These are phyloP conservation scores for Cordyceps sp. DNA, from an alignment of 2,329 filamentous ascomycete species.

Conservation along the genomic window DNA sequence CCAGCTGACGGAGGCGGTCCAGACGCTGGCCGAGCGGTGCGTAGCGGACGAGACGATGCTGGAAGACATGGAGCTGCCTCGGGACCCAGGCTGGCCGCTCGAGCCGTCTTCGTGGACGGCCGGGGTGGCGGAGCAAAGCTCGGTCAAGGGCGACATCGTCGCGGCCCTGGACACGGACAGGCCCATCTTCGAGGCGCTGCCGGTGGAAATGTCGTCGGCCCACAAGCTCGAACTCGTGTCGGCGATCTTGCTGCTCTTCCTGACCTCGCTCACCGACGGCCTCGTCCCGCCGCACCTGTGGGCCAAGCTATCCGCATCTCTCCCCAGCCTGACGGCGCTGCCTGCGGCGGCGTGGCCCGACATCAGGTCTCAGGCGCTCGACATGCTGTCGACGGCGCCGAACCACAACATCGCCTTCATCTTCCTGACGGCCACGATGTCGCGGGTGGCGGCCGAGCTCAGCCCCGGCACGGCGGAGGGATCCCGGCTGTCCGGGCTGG, in stretches of 20 bases:
- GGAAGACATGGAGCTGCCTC: slow-evolving; percentile 32
- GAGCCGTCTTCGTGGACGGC: slow-evolving; percentile 21
- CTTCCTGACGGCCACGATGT: slow-evolving; percentile 65
- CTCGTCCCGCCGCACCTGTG: slow-evolving; percentile 58
- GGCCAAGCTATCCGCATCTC: slow-evolving; percentile 45
- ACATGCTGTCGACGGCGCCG: slow-evolving; percentile 53
- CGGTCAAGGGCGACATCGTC: slow-evolving; percentile 22
- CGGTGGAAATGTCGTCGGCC: slow-evolving; percentile 42
- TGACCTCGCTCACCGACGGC: slow-evolving; percentile 61
- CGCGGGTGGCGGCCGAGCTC: slow-evolving; percentile 32
- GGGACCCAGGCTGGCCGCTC: slow-evolving; percentile 44
- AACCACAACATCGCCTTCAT: slow-evolving; percentile 82
- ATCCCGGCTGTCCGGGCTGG: slow-evolving; percentile 12
- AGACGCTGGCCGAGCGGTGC: slow-evolving; percentile 36
- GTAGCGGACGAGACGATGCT: slow-evolving; percentile 47
- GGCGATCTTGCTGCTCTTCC: slow-evolving; percentile 57
- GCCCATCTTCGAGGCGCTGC: slow-evolving; percentile 43
- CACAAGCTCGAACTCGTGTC: slow-evolving; percentile 60
- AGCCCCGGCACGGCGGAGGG: slow-evolving; percentile 17
- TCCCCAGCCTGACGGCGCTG: slow-evolving; percentile 22
- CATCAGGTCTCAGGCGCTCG: slow-evolving; percentile 43
- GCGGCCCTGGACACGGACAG: slow-evolving; percentile 60
- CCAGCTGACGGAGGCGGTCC: slow-evolving; percentile 68
- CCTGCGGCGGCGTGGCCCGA: slow-evolving; percentile 16
- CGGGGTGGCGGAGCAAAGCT: slow-evolving; percentile 8